phyloP scores from a whole-genome alignment of 176 grass and related monocot species.

The Carex parvula region DNA sequence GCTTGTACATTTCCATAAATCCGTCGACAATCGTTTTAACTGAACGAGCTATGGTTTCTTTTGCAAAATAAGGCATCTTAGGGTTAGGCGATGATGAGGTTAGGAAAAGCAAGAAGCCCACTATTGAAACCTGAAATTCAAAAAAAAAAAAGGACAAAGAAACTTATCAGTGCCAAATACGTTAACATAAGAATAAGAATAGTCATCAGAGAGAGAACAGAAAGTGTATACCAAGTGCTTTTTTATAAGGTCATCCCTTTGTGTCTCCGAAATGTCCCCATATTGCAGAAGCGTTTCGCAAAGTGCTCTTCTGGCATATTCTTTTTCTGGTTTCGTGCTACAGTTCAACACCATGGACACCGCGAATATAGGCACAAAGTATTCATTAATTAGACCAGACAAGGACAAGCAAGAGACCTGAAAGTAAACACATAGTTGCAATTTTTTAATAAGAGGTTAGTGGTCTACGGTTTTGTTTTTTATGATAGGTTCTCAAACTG shows the following conservation, averaged over 20 bases:
- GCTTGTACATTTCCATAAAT: constrained; percentile 74
- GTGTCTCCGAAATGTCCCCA: constrained; percentile 72
- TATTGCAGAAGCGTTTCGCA: constrained; percentile 74
- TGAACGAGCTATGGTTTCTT: constrained; percentile 49
- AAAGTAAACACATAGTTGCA: constrained; percentile 11
- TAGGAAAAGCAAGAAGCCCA: constrained; percentile 65
- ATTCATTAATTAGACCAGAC: constrained; percentile 59
- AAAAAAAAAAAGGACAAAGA: constrained; percentile 23
- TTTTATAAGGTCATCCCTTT: constrained; percentile 93
- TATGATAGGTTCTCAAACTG: background rate
- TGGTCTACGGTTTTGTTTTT: constrained; percentile 5
- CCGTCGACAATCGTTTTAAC: constrained; percentile 90
- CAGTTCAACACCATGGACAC: constrained; percentile 61
- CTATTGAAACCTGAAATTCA: constrained; percentile 74
- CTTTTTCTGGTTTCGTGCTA: constrained; percentile 60
- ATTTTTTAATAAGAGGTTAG: constrained; percentile 20
- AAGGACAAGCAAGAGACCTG: constrained; percentile 69
- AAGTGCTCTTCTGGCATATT: constrained; percentile 58
- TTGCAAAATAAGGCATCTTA: constrained; percentile 70
- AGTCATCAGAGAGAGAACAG: constrained; percentile 11
- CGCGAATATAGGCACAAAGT: constrained; percentile 88
- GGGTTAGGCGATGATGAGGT: constrained; percentile 41
- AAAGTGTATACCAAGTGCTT: constrained; percentile 67
- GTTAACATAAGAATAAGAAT: constrained; percentile 13
- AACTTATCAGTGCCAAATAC: constrained; percentile 7